Conservation (phyloP, 805 yeast species). For the Grigorovia jiainica region DNA sequence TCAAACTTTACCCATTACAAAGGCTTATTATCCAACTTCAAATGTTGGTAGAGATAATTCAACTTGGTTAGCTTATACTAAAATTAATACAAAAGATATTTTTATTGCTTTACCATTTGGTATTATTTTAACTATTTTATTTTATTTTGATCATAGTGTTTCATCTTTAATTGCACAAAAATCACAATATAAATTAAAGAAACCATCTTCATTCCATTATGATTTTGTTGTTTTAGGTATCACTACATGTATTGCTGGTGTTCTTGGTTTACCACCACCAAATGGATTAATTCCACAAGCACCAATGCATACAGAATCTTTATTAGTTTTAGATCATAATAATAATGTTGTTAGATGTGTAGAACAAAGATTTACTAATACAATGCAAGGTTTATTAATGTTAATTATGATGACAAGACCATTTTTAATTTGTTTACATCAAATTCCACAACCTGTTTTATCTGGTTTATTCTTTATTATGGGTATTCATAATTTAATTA, state of each 20-base stretch:
- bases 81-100: slow-evolving; percentile 52
- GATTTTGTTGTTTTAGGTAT: slow-evolving; percentile 79
- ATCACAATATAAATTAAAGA: slow-evolving; percentile 65
- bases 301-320: slow-evolving; percentile 77
- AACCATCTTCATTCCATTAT: slow-evolving; percentile 89
- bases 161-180: slow-evolving; percentile 90
- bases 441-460: slow-evolving; percentile 85
- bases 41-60: slow-evolving; percentile 15
- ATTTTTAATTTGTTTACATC: slow-evolving; percentile 64
- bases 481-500: slow-evolving; percentile 75
- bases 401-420: slow-evolving; percentile 89
- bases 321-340: slow-evolving; percentile 38
- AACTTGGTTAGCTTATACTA: slow-evolving; percentile 34
- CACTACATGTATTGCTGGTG: slow-evolving; percentile 79
- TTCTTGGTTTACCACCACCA: slow-evolving; percentile 89
- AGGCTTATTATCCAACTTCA: slow-evolving; percentile 67
- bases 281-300: slow-evolving; percentile 97
- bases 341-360: slow-evolving; percentile 48
- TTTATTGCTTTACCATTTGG: slow-evolving; percentile 94
- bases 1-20: slow-evolving; percentile 56
- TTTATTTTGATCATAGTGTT: slow-evolving; percentile 93
- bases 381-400: slow-evolving; percentile 74
- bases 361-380: slow-evolving; percentile 82
- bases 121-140: slow-evolving; percentile 66
- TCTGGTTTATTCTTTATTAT: slow-evolving; percentile 89